Conservation (phyloP, 1,284 basidiomycete species). For the Anthracocystis setariae region DNA sequence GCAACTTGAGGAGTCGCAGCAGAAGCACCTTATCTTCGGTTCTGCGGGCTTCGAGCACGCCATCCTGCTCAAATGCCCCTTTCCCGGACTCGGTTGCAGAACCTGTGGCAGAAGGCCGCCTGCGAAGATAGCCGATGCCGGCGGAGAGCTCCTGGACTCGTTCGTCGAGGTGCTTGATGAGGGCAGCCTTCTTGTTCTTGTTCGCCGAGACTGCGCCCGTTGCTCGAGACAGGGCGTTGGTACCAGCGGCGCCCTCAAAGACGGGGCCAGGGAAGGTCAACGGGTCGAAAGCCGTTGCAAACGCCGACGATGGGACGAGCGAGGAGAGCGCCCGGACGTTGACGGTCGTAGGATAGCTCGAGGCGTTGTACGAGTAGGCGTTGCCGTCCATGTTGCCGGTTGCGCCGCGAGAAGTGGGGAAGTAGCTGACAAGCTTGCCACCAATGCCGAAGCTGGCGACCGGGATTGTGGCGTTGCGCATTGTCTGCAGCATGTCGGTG, state of each 20-base stretch:
- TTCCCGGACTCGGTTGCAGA: conserved; percentile 12
- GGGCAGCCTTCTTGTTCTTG: conserved; percentile 59
- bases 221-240: conserved; percentile 52
- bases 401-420: conserved; percentile 40
- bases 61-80: conserved; percentile 17
- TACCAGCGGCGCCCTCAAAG: conserved; percentile 51
- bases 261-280: conserved; percentile 60
- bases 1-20: conserved; percentile 53
- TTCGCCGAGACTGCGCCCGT: conserved; percentile 34
- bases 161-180: conserved; percentile 60
- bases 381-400: conserved; percentile 6
- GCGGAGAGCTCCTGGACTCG: conserved; percentile 55
- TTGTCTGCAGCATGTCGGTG: conserved; percentile 55
- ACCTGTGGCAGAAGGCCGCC: conserved; percentile 43
- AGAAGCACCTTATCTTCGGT: conserved; percentile 62
- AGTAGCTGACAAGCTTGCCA: conserved; percentile 62
- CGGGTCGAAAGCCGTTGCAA: conserved; percentile 59
- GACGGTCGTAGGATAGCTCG: conserved; percentile 41
- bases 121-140: conserved; percentile 60
- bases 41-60: conserved; percentile 51
- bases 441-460: conserved; percentile 63
- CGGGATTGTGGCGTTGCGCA: conserved; percentile 52
- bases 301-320: conserved; percentile 52
- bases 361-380: conserved; percentile 40
- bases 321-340: conserved; percentile 45